Percentiles rank a stretch among this genome's conserved stretches.
Conservation (phyloP, 805 yeast genomes). For the Candida hungchunana region DNA sequence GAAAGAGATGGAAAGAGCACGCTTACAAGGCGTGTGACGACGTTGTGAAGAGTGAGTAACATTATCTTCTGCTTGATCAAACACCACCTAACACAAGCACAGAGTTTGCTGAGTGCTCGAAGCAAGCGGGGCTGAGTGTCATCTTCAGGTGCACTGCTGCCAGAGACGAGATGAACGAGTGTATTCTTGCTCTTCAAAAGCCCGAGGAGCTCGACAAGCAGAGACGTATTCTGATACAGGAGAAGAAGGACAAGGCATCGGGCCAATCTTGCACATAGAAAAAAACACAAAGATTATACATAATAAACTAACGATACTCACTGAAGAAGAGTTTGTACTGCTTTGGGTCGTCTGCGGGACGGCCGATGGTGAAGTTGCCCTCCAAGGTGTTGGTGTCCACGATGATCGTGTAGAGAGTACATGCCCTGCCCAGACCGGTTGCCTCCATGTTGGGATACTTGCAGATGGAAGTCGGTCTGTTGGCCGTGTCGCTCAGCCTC, state of each 20-base stretch:
- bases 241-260: conserved; percentile 44
- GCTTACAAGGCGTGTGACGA: conserved; percentile 67
- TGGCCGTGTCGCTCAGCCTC: conserved; percentile 21
- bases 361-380: conserved; percentile 17
- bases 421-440: conserved; percentile 17
- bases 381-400: conserved; percentile 12
- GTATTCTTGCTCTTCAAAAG: conserved; percentile 58
- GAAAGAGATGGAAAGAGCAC: conserved; percentile 62
- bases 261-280: conserved; percentile 8
- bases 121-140: conserved; percentile 56
- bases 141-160: conserved; percentile 62
- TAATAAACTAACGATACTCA: no score
- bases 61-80: neutral
- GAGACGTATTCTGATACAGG: conserved; percentile 57
- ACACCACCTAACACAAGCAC: no score
- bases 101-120: conserved; percentile 65
- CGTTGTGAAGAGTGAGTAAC: conserved; percentile 63
- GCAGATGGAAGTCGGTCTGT: conserved; percentile 21
- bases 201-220: conserved; percentile 65
- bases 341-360: conserved; percentile 13
- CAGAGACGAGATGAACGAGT: conserved; percentile 54
- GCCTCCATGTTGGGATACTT: conserved; percentile 13
- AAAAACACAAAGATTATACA: neutral
- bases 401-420: conserved; percentile 21
- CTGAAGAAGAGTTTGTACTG: conserved; percentile 15